Evolutionary conservation across 495 filamentous ascomycete genomes (phyloP).

Genomic region (Aspergillus carlsbadensis): DNA sequence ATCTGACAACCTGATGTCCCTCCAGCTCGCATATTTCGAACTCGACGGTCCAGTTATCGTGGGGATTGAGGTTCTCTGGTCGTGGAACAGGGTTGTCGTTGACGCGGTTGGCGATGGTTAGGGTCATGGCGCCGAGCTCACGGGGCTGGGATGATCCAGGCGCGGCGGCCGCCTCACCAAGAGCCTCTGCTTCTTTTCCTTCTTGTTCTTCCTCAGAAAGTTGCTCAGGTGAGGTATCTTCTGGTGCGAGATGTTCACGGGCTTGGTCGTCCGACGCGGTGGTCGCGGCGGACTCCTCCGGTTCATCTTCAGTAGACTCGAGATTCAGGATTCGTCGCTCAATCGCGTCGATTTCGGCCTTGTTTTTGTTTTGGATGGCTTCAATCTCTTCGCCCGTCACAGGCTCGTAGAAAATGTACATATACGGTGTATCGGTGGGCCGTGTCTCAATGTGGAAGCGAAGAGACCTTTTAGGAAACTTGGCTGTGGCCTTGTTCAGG

Average conservation of each 20-base stretch:
- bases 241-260: not conserved
- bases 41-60: slow-evolving; percentile 71
- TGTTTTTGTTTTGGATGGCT: slow-evolving; percentile 66
- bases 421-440: slow-evolving; percentile 57
- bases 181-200: not conserved
- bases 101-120: slow-evolving; percentile 70
- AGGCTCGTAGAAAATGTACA: slow-evolving; percentile 89
- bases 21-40: slow-evolving; percentile 66
- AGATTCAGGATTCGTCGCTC: slow-evolving; percentile 56
- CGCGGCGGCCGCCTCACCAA: not conserved
- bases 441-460: slow-evolving; percentile 87
- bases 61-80: slow-evolving; percentile 47
- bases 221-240: not conserved
- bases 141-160: slow-evolving; percentile 31
- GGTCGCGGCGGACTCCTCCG: not conserved
- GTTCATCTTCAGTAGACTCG: slow-evolving; percentile 13
- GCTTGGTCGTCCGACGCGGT: not conserved
- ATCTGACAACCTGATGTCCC: slow-evolving; percentile 27
- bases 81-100: slow-evolving; percentile 64
- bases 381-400: slow-evolving; percentile 70
- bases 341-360: slow-evolving; percentile 62
- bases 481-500: slow-evolving; percentile 68
- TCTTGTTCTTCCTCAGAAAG: not conserved
- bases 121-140: slow-evolving; percentile 55
- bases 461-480: slow-evolving; percentile 70